Percentiles rank a stretch among this genome's conserved stretches.
These are phyloP conservation scores for Onygena corvina DNA, from an alignment of 2,329 filamentous ascomycete genomes.

Conservation along the genomic window DNA sequence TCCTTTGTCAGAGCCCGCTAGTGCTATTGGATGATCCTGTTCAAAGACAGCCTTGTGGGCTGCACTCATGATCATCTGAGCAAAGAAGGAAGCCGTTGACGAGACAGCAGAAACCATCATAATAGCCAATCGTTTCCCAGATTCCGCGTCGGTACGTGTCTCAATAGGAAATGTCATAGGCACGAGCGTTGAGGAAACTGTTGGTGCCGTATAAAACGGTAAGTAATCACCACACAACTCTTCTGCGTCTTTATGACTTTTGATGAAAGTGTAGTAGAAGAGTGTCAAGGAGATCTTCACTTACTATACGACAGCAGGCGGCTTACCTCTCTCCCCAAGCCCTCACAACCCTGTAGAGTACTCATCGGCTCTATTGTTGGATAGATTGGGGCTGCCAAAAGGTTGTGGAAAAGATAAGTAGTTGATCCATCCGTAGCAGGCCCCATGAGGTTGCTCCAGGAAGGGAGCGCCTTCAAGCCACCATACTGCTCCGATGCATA, in stretches of 20 bases:
- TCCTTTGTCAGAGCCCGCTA: constrained; percentile 14
- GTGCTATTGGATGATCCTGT: constrained; percentile 19
- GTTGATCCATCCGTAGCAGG: background rate
- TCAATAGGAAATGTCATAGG: constrained; percentile 31
- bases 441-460: constrained; percentile 3
- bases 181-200: constrained; percentile 27
- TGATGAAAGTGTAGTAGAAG: too few species aligned
- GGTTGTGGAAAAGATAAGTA: background rate
- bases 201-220: constrained; percentile 1
- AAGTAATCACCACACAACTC: background rate
- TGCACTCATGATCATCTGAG: constrained; percentile 30
- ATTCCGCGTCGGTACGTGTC: constrained; percentile 18
- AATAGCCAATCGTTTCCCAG: constrained; percentile 20
- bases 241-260: too few species aligned
- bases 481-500: background rate
- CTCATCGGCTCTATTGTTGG: constrained; percentile 8
- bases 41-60: constrained; percentile 29
- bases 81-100: constrained; percentile 29
- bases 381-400: background rate
- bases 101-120: constrained; percentile 26
- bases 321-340: background rate
- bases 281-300: background rate
- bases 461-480: constrained; percentile 4
- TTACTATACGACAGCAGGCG: constrained; percentile 9
- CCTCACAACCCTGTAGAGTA: constrained; percentile 7